These are phyloP conservation scores for Umbelopsis sp. DNA, from an alignment of 192 early-diverging fungal genomes.

Conservation along the genomic window DNA sequence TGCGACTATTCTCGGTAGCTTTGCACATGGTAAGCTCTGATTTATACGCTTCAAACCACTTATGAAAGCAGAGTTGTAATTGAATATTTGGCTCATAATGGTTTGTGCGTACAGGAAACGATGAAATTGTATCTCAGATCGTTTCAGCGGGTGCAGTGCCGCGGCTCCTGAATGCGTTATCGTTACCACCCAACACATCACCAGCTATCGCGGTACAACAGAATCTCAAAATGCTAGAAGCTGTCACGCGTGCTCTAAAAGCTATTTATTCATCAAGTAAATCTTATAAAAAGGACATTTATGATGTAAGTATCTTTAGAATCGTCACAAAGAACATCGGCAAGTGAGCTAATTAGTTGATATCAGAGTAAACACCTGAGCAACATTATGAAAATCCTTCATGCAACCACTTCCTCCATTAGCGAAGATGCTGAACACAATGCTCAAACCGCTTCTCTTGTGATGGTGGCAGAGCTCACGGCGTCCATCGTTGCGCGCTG, in stretches of 20 bases:
- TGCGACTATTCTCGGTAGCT: conserved; percentile 68
- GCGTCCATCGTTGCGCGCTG: conserved; percentile 66
- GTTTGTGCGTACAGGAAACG: conserved; percentile 49
- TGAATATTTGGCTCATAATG: no score
- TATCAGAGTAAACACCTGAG: conserved; percentile 47
- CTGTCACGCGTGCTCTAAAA: conserved; percentile 66
- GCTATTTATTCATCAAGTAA: conserved; percentile 62
- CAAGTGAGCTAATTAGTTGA: not conserved
- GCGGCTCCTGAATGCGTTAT: conserved; percentile 51
- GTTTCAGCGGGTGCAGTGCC: conserved; percentile 58
- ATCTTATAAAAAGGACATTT: conserved; percentile 53
- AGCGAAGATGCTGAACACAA: conserved; percentile 21
- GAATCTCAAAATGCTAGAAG: conserved; percentile 63
- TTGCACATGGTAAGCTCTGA: conserved; percentile 60
- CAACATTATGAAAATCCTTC: conserved; percentile 51
- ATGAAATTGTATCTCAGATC: conserved; percentile 61
- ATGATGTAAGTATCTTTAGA: conserved; percentile 39
- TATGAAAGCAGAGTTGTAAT: no score
- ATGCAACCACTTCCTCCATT: conserved; percentile 36
- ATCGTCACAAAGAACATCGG: not conserved
- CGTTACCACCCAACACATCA: conserved; percentile 2
- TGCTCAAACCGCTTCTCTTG: conserved; percentile 16
- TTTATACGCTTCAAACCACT: no score
- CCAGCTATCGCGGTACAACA: conserved; percentile 24
- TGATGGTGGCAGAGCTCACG: conserved; percentile 65